Percentiles rank a stretch among this genome's conserved stretches.
Conservation (phyloP, 2,329 filamentous ascomycete species). For the Trichoderma guizhouense region DNA sequence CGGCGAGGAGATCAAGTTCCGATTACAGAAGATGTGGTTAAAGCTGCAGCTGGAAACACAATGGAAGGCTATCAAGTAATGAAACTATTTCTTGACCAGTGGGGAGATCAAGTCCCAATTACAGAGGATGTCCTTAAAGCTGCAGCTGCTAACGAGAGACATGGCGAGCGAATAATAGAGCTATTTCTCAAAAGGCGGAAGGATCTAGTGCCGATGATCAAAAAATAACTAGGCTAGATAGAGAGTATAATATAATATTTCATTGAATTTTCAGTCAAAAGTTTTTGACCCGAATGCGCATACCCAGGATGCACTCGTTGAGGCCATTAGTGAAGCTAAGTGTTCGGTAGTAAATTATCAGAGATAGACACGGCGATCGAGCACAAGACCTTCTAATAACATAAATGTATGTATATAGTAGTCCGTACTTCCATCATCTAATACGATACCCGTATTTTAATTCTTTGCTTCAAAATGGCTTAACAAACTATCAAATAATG, state of each 20-base stretch:
- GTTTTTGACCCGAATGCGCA: background rate
- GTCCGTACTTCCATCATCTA: background rate
- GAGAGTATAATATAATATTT: background rate
- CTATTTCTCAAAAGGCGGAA: no score
- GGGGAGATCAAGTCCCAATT: no score
- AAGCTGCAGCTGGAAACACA: no score
- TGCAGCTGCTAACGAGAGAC: no score
- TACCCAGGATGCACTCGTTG: accelerated
- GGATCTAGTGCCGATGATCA: background rate
- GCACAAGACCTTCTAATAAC: background rate
- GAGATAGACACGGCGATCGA: background rate
- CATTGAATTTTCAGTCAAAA: background rate
- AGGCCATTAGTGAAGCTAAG: background rate
- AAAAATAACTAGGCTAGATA: no score
- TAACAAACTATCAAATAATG: background rate
- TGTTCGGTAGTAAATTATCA: background rate
- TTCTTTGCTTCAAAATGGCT: background rate
- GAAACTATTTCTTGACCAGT: no score
- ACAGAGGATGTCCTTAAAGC: no score
- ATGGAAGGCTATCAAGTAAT: no score
- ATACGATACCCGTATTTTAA: background rate
- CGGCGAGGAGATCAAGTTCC: no score
- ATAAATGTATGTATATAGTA: background rate
- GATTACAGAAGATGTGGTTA: no score
- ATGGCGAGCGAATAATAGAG: accelerated